These are phyloP conservation scores for Penicillium lagena DNA, from an alignment of 495 filamentous ascomycete genomes.

Conservation along the genomic window DNA sequence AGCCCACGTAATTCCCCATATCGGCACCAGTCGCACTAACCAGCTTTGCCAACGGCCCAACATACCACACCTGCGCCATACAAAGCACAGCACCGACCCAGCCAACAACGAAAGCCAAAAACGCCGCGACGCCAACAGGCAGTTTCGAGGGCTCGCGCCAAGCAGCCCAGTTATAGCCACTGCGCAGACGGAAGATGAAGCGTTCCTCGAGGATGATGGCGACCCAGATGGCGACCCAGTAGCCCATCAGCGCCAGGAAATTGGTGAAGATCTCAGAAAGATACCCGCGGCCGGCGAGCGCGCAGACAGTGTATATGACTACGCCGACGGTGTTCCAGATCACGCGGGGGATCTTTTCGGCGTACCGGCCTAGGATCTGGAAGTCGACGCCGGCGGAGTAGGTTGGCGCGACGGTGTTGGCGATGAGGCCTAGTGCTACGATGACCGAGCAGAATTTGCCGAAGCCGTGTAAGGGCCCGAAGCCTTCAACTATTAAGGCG, in stretches of 20 bases:
- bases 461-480: slow-evolving; percentile 54
- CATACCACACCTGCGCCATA: slow-evolving; percentile 68
- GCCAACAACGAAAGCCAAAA: slow-evolving; percentile 58
- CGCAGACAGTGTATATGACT: slow-evolving; percentile 57
- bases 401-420: slow-evolving; percentile 63
- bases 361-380: slow-evolving; percentile 55
- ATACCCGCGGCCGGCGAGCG: slow-evolving; percentile 54
- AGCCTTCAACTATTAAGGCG: slow-evolving; percentile 61
- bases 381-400: slow-evolving; percentile 67
- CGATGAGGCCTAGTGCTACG: slow-evolving; percentile 63
- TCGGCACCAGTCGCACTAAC: slow-evolving; percentile 57
- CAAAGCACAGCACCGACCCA: slow-evolving; percentile 65
- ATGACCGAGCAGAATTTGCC: slow-evolving; percentile 69
- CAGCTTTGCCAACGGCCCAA: slow-evolving; percentile 51
- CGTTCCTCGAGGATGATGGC: slow-evolving; percentile 59
- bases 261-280: slow-evolving; percentile 63
- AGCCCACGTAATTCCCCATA: slow-evolving; percentile 49
- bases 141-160: slow-evolving; percentile 56
- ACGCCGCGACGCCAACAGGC: slow-evolving; percentile 56
- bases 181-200: slow-evolving; percentile 49
- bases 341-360: slow-evolving; percentile 51
- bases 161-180: slow-evolving; percentile 51
- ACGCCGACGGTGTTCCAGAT: slow-evolving; percentile 57
- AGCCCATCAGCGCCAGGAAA: slow-evolving; percentile 69
- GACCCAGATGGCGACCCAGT: slow-evolving; percentile 64